Evolutionary conservation across 805 yeast species (phyloP).

Genomic region (Schizosaccharomyces pombe): DNA sequence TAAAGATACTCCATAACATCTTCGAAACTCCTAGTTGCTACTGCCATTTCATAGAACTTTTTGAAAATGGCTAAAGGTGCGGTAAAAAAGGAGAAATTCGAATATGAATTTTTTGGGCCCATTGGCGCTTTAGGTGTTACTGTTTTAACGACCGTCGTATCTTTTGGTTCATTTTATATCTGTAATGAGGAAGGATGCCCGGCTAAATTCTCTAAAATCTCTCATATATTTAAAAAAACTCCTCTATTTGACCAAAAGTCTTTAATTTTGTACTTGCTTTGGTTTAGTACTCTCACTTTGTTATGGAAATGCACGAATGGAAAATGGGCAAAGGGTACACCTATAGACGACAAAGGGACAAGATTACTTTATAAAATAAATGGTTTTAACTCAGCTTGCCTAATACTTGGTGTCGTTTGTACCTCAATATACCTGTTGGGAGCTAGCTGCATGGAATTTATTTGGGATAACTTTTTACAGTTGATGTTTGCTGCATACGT

Average conservation of each 20-base stretch:
- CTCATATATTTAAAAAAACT: background rate
- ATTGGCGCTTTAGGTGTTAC: constrained; percentile 47
- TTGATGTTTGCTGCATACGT: constrained; percentile 38
- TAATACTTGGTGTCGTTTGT: background rate
- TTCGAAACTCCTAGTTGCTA: background rate
- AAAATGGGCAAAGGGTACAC: background rate
- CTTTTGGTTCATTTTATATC: constrained; percentile 32
- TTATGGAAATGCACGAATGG: background rate
- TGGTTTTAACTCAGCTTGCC: background rate
- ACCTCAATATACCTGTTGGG: background rate
- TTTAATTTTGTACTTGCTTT: background rate
- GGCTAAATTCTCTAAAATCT: constrained; percentile 3
- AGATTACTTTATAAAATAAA: constrained; percentile 3
- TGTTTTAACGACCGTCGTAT: constrained; percentile 37
- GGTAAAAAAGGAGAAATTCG: background rate
- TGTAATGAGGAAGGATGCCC: constrained; percentile 29
- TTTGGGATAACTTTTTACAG: constrained; percentile 45
- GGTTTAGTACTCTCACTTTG: background rate
- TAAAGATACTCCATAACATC: no score
- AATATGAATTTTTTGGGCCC: constrained; percentile 47
- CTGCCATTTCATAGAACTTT: background rate
- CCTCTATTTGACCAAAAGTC: background rate
- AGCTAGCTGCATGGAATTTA: constrained; percentile 37
- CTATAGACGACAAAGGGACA: background rate
- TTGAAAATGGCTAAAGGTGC: background rate